phyloP scores from a whole-genome alignment of 208 protist species.

The Strigomonas culicis region DNA sequence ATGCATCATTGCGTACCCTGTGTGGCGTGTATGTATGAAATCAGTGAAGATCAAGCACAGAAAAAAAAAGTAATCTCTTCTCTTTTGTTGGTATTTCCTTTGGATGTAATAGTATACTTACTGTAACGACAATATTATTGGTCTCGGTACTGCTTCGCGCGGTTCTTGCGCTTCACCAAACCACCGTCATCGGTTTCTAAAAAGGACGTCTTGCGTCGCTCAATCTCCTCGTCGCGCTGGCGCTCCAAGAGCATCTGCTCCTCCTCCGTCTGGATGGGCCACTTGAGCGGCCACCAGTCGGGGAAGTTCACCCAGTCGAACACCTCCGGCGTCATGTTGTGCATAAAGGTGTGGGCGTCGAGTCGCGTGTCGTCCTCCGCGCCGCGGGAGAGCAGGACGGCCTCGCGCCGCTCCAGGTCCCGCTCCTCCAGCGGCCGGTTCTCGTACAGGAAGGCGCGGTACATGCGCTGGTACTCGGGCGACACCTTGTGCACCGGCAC shows the following conservation, averaged over 20 bases:
- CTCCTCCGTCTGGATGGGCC: conserved; percentile 70
- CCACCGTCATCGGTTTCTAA: conserved; percentile 71
- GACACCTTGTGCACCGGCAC: conserved; percentile 79
- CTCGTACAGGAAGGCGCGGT: conserved; percentile 78
- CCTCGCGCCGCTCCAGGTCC: conserved; percentile 41
- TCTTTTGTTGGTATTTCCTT: conserved; percentile 1
- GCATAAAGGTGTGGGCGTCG: conserved; percentile 70
- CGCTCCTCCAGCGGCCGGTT: conserved; percentile 76
- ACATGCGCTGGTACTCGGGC: conserved; percentile 82
- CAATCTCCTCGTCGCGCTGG: conserved; percentile 69
- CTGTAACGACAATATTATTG: conserved; percentile 11
- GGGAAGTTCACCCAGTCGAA: conserved; percentile 89
- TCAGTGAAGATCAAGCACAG: conserved; percentile 2
- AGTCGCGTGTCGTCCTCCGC: conserved; percentile 52
- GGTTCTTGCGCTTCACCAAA: conserved; percentile 71
- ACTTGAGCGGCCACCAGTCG: conserved; percentile 88
- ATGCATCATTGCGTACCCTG: no score
- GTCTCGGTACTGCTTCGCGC: conserved; percentile 68
- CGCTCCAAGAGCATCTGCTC: conserved; percentile 73
- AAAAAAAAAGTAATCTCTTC: background rate
- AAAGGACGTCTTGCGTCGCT: conserved; percentile 60
- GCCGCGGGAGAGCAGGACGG: conserved; percentile 42
- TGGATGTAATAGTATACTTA: background rate
- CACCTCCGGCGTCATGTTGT: conserved; percentile 83
- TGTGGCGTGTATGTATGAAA: no score